A percentile compares a stretch with the other conserved stretches of the same genome.
phyloP scores from a whole-genome alignment of 2,329 filamentous ascomycete species.

The Ascochyta koolunga region DNA sequence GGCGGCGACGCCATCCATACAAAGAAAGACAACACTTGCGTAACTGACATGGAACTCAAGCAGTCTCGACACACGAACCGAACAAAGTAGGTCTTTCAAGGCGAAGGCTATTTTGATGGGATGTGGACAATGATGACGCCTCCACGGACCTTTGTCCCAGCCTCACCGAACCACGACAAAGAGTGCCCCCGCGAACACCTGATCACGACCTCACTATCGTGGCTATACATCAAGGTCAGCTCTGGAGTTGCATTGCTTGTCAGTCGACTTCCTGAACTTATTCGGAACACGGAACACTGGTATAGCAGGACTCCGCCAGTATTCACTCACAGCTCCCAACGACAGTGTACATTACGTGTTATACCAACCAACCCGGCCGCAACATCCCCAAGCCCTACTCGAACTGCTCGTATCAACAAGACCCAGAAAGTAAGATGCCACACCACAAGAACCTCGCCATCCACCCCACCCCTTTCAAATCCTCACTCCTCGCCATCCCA shows the following conservation, averaged over 20 bases:
- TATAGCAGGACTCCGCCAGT: not conserved
- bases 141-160: not conserved
- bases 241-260: not conserved
- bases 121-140: not conserved
- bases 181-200: not conserved
- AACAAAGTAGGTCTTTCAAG: not conserved
- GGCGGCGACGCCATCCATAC: not conserved
- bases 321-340: too few relatives aligned
- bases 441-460: slow-evolving; percentile 29
- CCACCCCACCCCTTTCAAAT: slow-evolving; percentile 49
- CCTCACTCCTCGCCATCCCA: slow-evolving; percentile 52
- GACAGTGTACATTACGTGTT: too few relatives aligned
- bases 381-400: too few relatives aligned
- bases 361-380: too few relatives aligned
- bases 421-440: not conserved
- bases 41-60: not conserved
- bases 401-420: too few relatives aligned
- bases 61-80: not conserved
- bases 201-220: not conserved
- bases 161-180: not conserved
- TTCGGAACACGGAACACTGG: not conserved
- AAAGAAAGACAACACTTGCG: not conserved
- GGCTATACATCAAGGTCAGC: not conserved
- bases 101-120: not conserved
- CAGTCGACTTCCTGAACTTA: not conserved